A percentile compares a stretch with the other conserved stretches of the same genome.
Conservation (phyloP, 805 yeast genomes). For the Diddensiella transvaalensis region DNA sequence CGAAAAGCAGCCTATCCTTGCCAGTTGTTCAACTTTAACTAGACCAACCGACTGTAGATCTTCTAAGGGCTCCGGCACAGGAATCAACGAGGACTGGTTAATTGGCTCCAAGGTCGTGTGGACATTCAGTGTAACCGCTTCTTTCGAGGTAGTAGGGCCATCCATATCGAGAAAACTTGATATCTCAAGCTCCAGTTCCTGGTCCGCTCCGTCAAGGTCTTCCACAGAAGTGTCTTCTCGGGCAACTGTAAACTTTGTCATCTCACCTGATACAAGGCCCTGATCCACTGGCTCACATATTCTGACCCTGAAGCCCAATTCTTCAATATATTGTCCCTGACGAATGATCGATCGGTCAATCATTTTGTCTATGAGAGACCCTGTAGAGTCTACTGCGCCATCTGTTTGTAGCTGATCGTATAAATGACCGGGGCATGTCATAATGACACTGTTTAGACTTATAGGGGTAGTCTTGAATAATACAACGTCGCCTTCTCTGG, state of each 20-base stretch:
- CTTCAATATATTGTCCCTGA: conserved; percentile 43
- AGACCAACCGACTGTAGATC: conserved; percentile 48
- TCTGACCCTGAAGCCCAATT: conserved; percentile 48
- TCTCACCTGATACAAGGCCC: conserved; percentile 45
- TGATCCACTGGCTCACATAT: conserved; percentile 74
- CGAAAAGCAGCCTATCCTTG: conserved; percentile 57
- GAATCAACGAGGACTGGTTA: conserved; percentile 17
- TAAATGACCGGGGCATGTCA: conserved; percentile 45
- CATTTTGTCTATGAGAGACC: conserved; percentile 34
- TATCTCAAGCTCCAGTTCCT: conserved; percentile 22
- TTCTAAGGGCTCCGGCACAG: conserved; percentile 31
- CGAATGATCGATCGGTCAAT: conserved; percentile 34
- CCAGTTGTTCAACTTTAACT: conserved; percentile 48
- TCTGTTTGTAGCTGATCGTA: conserved; percentile 43
- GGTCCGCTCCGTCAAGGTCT: conserved; percentile 3
- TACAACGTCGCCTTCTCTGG: conserved; percentile 16
- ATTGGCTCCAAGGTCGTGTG: conserved; percentile 13
- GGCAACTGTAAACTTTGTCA: conserved; percentile 54
- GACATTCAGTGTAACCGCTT: not conserved
- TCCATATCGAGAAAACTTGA: conserved; percentile 20
- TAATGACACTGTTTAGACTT: conserved; percentile 38
- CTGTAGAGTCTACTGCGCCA: conserved; percentile 34
- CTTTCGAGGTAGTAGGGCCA: conserved; percentile 6
- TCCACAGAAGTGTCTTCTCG: conserved; percentile 25
- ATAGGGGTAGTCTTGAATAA: conserved; percentile 18